These are phyloP conservation scores for Monocercomonoides exilis DNA, from an alignment of 78 protist species.

Conservation along the genomic window DNA sequence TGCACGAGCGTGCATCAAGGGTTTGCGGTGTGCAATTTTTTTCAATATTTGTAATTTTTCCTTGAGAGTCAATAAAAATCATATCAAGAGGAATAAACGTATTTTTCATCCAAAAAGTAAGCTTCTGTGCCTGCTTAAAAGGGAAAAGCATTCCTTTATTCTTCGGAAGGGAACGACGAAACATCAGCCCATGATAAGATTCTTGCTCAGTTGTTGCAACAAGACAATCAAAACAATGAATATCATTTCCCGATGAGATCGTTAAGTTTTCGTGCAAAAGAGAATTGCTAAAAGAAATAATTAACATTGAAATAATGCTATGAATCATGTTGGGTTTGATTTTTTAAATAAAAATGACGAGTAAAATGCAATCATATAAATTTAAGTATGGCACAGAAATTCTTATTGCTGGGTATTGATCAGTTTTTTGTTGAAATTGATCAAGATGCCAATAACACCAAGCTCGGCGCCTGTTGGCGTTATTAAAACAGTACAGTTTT, in stretches of 20 bases:
- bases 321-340: background rate
- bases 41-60: too few species aligned
- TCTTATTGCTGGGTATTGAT: background rate
- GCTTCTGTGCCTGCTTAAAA: too few species aligned
- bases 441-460: background rate
- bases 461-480: background rate
- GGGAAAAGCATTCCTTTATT: too few species aligned
- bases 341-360: background rate
- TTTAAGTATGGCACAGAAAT: background rate
- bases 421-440: background rate
- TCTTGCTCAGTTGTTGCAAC: too few species aligned
- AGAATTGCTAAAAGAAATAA: background rate
- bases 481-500: background rate
- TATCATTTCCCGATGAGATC: background rate
- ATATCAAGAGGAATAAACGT: too few species aligned
- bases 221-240: background rate
- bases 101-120: too few species aligned
- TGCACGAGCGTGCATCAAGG: too few species aligned
- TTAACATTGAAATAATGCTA: background rate
- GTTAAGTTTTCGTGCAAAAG: background rate
- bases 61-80: too few species aligned
- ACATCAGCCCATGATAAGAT: too few species aligned
- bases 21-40: too few species aligned
- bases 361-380: background rate
- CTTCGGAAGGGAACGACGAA: too few species aligned